Evolutionary conservation across 225 moss, liverwort and hornwort genomes (phyloP), one percentile per base, ranked within the genome.

Genomic region (Rhytidiadelphus loreus): DNA sequence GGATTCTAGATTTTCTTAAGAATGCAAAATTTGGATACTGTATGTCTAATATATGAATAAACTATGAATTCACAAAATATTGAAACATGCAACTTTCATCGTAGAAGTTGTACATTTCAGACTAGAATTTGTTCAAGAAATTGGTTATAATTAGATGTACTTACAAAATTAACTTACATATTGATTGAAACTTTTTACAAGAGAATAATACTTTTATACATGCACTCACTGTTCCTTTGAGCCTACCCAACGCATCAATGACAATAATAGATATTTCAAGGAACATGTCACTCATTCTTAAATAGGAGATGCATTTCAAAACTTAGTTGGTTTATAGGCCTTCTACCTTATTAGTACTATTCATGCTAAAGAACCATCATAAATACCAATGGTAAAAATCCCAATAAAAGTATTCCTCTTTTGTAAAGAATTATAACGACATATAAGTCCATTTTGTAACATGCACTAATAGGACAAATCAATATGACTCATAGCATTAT

Each of bases 401-500:
- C n/a, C n/a, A n/a, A n/a, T n/a, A n/a, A n/a, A n/a, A n/a, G n/a
- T 24, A 24, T 41, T 15, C 8, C 2, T 8, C 24, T 25, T n/a
- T 41, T 41, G 1, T 14, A 25, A 71, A 8, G 28, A 16, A 1
- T 16, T 71, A 28, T 28, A 25, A 44, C 3, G 6, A 9, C 3
- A 28, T 43, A 0, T 16, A 28, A 44, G 3, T 43, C 0, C 2
- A 41, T 70, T 70, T 41, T 0, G 1, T 8, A 70, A 43, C 0
- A 25, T 25, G 8, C 8, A 41, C 0, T 41, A n/a, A 23, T n/a
- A 13, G n/a, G 22, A n/a, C 7, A 70, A 41, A 70, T 14, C 12
- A 70, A 8, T 41, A 24, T 69, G 2, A 13, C 8, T 41, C 8
- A 64, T 0, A 46, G 9, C 46, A 46, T 46, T 46, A 46, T 46